phyloP scores from a whole-genome alignment of 2,329 filamentous ascomycete species.

The Xylaria multiplex region DNA sequence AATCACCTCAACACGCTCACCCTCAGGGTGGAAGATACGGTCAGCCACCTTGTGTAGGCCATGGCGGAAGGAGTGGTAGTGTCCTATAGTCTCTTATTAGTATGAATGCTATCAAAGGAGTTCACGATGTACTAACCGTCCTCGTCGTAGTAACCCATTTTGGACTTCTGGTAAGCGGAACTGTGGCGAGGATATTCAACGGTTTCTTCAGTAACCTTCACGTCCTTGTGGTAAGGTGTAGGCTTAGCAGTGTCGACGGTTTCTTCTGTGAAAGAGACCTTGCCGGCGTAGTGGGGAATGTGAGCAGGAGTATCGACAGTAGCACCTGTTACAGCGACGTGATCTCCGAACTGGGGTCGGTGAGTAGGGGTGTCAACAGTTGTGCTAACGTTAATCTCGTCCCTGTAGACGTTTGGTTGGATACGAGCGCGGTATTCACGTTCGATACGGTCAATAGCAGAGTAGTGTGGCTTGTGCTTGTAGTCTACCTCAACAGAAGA shows the following conservation, averaged over 20 bases:
- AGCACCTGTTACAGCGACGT: slow-evolving; percentile 50
- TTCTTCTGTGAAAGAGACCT: slow-evolving; percentile 63
- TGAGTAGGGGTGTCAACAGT: slow-evolving; percentile 48
- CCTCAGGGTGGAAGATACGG: slow-evolving; percentile 60
- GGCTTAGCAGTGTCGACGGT: slow-evolving; percentile 61
- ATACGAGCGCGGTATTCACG: slow-evolving; percentile 72
- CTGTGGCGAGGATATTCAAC: slow-evolving; percentile 63
- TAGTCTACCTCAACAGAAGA: slow-evolving; percentile 74
- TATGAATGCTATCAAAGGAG: not conserved
- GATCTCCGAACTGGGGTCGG: slow-evolving; percentile 50
- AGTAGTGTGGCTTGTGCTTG: slow-evolving; percentile 58
- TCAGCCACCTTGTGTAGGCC: slow-evolving; percentile 67
- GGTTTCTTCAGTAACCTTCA: slow-evolving; percentile 73
- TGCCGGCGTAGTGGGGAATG: slow-evolving; percentile 54
- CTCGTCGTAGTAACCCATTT: slow-evolving; percentile 75
- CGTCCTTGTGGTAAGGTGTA: slow-evolving; percentile 63
- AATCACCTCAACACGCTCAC: slow-evolving; percentile 59
- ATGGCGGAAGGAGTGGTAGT: slow-evolving; percentile 68
- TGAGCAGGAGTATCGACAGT: slow-evolving; percentile 51
- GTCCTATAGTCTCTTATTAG: slow-evolving; percentile 54
- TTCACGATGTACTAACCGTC: slow-evolving; percentile 58
- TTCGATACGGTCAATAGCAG: slow-evolving; percentile 71
- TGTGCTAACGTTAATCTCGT: slow-evolving; percentile 42
- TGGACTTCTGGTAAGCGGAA: slow-evolving; percentile 58
- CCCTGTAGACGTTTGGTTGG: slow-evolving; percentile 60